These are phyloP conservation scores for Biscogniauxia sp. DNA, from an alignment of 2,329 filamentous ascomycete species.

Conservation along the genomic window DNA sequence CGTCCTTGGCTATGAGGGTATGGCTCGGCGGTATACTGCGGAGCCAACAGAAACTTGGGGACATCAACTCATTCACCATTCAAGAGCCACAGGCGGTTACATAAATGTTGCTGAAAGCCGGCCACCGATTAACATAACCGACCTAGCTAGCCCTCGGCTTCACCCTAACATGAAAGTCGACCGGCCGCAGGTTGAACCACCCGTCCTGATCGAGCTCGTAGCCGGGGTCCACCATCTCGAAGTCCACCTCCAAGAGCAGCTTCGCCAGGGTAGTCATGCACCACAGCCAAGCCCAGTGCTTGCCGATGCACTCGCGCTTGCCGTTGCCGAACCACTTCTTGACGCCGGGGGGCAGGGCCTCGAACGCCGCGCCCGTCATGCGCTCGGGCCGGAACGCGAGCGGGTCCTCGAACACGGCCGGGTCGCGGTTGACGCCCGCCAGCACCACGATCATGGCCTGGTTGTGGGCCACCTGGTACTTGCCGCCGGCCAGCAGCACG, in stretches of 20 bases:
- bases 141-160: slow-evolving; percentile 33
- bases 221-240: slow-evolving; percentile 39
- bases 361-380: slow-evolving; percentile 47
- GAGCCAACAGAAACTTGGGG: neutral
- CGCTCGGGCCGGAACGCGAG: slow-evolving; percentile 46
- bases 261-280: slow-evolving; percentile 40
- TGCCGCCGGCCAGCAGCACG: slow-evolving; percentile 45
- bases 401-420: slow-evolving; percentile 46
- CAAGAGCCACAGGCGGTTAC: neutral
- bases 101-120: neutral
- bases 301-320: slow-evolving; percentile 51
- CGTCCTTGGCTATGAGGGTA: neutral
- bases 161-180: slow-evolving; percentile 44
- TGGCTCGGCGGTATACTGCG: neutral
- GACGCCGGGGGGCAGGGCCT: slow-evolving; percentile 41
- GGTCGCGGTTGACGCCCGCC: slow-evolving; percentile 49
- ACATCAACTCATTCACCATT: neutral
- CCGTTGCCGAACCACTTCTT: slow-evolving; percentile 54
- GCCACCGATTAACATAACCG: neutral
- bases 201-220: slow-evolving; percentile 47
- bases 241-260: slow-evolving; percentile 45
- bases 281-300: slow-evolving; percentile 49
- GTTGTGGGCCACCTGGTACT: slow-evolving; percentile 48
- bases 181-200: slow-evolving; percentile 52
- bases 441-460: slow-evolving; percentile 50